These are phyloP conservation scores for Neurospora intermedia DNA, from an alignment of 495 filamentous ascomycete genomes.

Conservation along the genomic window DNA sequence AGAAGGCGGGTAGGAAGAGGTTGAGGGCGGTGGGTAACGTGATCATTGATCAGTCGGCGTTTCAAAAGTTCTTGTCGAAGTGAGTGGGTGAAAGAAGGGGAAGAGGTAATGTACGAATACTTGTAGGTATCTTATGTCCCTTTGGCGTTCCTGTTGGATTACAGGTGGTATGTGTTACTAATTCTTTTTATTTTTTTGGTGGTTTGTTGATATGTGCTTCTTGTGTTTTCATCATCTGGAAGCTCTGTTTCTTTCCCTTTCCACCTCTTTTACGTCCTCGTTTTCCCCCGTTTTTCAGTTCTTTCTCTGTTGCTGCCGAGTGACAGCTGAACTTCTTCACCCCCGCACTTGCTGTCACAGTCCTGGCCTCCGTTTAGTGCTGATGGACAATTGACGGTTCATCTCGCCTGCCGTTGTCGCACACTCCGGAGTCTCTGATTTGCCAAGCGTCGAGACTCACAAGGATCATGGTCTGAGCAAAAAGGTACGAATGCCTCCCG, in stretches of 20 bases:
- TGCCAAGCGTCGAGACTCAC: neutral
- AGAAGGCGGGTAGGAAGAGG: constrained; percentile 92
- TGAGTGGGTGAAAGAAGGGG: constrained; percentile 7
- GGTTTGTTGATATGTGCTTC: neutral
- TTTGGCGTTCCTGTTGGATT: neutral
- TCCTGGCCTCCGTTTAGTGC: neutral
- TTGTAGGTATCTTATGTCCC: neutral
- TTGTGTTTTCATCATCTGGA: neutral
- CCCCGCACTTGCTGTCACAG: neutral
- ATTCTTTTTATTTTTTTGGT: too few relatives aligned
- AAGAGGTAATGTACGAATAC: neutral
- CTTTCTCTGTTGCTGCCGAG: neutral
- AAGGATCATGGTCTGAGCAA: neutral
- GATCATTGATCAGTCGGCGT: constrained; percentile 84
- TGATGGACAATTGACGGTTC: neutral
- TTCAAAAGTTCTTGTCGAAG: constrained; percentile 74
- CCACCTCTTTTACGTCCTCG: neutral
- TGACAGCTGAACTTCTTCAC: neutral
- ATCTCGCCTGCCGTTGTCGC: neutral
- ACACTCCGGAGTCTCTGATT: neutral
- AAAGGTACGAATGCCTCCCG: neutral
- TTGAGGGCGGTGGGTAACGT: constrained; percentile 67
- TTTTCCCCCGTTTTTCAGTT: too few relatives aligned
- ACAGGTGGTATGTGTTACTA: neutral
- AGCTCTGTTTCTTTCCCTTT: neutral